Base-by-base conservation (phyloP, 2,329 filamentous ascomycete genomes). In the Sclerotinia borealis region DNA sequence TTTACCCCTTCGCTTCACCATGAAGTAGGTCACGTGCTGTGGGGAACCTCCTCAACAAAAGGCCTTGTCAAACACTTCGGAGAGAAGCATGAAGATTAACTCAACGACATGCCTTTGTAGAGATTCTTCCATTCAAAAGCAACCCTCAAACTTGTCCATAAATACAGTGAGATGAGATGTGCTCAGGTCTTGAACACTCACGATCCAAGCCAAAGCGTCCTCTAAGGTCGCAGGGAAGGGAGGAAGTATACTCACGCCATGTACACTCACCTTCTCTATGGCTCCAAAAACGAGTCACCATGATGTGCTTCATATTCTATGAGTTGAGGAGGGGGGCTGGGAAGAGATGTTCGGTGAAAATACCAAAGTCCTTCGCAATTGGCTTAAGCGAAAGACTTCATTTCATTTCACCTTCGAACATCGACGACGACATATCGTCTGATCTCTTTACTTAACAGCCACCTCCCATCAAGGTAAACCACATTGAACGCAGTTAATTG, bases 1-100 rank as follows among this genome's bases (percentile, higher is more conserved):
- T 11, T 62, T 56, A 43, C 41, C 59, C 59, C 43, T 48, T 62
- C 51, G 27, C 43, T 45, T 45, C 36, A 10, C n/a, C 11, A 10
- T 0, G 59, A 25, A n/a, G 29, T 31, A 4, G n/a, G 9, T 56
- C 59, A 56, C 59, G 59, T 62, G 59, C 0, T 48, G 11, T 2
- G 19, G 19, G 11, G n/a, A 15, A 45, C 11, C 2, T 5, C 13
- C 15, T 34, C 19, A 10, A 10, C 29, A 2, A 8, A 45, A 7
- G 31, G 5, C 17, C 22, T 29, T 34, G 27, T 15, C 6, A 27
- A 29, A 17, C 13, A 7, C 7, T 11, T 37, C 2, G n/a, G 25
- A 8, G 2, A 25, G 13, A 17, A 17, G 7, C 25, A 17, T 49
- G 13, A 27, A 51, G 58, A 1, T 41, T 31, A 4, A 25, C 17